Evolutionary conservation across 1,284 basidiomycete genomes (phyloP), one percentile per base, ranked within the genome.

Genomic region (Moesziomyces sp.): DNA sequence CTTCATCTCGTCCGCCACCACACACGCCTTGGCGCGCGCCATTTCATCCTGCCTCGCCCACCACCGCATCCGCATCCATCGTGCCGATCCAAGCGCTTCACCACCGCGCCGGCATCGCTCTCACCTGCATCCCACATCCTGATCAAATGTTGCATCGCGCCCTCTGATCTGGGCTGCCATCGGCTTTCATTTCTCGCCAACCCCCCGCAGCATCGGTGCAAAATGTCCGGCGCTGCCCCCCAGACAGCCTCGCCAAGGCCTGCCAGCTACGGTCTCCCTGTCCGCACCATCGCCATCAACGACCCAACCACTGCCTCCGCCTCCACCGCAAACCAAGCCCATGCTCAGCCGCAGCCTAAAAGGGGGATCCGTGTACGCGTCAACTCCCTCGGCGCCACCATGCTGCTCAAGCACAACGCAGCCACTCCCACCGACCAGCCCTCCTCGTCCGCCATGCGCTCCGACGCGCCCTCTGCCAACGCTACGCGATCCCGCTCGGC

Each of bases 291-390:
- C 34, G 28, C 48, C 28, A 58, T 46, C 40, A 45, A 58, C 7
- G 54, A 49, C 3, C 47, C 64, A 5, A n/a, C 57, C n/a, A 18
- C 28, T 13, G 9, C 52, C 11, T 16, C 52, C 16, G 18, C 52
- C 18, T 23, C 54, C 10, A 19, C 53, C 52, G 19, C 45, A 18
- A 10, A 46, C 23, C 38, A 35, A 19, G 46, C 65, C 3, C n/a
- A 51, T 7, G 28, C 52, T 46, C 26, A 50, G 26, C 46, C 35
- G 34, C 50, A 52, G 14, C 44, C 51, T 7, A 62, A 56, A 19
- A 58, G 49, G 38, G 59, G 66, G 19, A 56, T 69, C 35, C 66
- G 66, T 34, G 56, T 63, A 4, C 66, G 66, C 23, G 59, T 63
- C 55, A 69, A 62, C 26, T 69, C 66, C 28, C 42, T 69, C 8